Evolutionary conservation across 2,329 filamentous ascomycete species (phyloP).

Genomic region (Cytospora paraplurivora): DNA sequence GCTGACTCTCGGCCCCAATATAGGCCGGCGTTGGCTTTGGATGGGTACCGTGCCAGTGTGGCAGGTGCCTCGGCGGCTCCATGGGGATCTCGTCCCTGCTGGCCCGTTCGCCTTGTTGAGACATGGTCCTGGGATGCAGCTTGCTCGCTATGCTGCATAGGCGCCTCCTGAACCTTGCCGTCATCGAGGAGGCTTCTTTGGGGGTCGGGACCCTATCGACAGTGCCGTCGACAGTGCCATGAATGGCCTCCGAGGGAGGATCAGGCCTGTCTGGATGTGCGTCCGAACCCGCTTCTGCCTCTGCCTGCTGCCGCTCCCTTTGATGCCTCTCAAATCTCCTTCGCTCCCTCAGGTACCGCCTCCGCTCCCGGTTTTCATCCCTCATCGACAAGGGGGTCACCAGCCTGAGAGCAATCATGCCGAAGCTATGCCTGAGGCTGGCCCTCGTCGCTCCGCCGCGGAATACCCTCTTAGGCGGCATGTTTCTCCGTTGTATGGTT

Average conservation of each 20-base stretch:
- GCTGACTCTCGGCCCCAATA: neutral
- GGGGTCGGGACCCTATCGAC: no score
- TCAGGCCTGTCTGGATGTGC: neutral
- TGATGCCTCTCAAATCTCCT: conserved; percentile 3
- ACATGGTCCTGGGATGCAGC: neutral
- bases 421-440: neutral
- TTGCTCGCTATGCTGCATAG: neutral
- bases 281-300: neutral
- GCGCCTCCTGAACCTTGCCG: neutral
- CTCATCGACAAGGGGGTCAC: neutral
- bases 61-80: neutral
- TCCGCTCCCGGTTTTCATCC: neutral
- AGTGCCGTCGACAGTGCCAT: no score
- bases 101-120: no score
- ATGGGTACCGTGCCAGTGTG: neutral
- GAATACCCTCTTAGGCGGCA: neutral
- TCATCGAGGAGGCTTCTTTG: neutral
- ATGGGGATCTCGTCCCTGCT: neutral
- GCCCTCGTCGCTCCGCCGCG: neutral
- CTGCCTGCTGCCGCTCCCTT: neutral
- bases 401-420: neutral
- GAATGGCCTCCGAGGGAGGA: neutral
- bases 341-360: neutral
- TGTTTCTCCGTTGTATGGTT: no score
- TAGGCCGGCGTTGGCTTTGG: neutral